A percentile compares a stretch with the other conserved stretches of the same genome.
These are phyloP conservation scores for Malus hybrid DNA, from an alignment of 331 rosid species.

Conservation along the genomic window DNA sequence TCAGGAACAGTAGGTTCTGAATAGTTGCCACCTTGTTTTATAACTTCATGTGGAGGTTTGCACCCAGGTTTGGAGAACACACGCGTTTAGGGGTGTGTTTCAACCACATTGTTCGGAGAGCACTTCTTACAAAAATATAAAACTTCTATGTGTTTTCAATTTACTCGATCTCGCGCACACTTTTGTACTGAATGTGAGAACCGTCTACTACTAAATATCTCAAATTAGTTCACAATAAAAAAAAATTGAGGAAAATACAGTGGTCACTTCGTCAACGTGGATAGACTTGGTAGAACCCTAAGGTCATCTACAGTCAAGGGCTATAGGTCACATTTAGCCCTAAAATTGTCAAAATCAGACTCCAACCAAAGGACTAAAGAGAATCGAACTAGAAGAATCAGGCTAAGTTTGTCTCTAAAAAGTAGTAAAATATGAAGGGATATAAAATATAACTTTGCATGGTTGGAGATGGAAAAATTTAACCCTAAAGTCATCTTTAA, in stretches of 20 bases:
- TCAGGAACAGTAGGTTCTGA: constrained; percentile 13
- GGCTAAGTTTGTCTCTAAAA: too few relatives aligned
- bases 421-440: neutral
- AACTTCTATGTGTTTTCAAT: too few relatives aligned
- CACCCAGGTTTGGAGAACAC: constrained; percentile 9
- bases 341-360: neutral
- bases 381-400: neutral
- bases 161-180: neutral
- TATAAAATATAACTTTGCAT: too few relatives aligned
- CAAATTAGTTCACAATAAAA: neutral
- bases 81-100: too few relatives aligned
- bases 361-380: neutral
- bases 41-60: constrained; percentile 9
- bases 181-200: neutral
- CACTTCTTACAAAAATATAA: too few relatives aligned
- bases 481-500: too few relatives aligned
- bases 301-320: neutral
- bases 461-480: neutral
- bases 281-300: constrained; percentile 9
- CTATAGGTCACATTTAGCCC: too few relatives aligned
- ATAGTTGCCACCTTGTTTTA: constrained; percentile 9
- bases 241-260: neutral
- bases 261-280: constrained; percentile 2
- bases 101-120: too few relatives aligned
- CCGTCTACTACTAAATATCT: neutral